Evolutionary conservation across 106 monocot species (phyloP), one percentile per base, ranked within the genome.

Genomic region (Xerophyta viscosa): DNA sequence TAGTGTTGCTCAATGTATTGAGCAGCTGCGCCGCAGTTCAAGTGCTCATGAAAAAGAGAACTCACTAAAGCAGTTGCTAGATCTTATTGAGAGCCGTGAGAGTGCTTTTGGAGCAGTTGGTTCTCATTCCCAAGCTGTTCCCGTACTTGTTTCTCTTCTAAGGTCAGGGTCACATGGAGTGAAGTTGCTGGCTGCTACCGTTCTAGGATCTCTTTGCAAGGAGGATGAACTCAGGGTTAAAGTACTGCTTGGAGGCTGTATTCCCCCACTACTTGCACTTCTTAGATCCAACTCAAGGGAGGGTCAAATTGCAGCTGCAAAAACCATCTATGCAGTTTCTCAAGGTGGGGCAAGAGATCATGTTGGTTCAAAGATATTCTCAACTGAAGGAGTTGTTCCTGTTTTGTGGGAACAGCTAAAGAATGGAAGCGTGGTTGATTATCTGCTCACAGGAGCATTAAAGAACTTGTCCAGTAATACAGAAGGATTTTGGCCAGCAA

Each of bases 291-390:
- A 63, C 67, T 91, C 80, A 31, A 46, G 59, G 29, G 88, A 88
- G 55, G 74, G 69, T 30, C 90, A 86, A 69, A 76, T 82, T 58
- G 79, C 79, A 66, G 78, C 90, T 52, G 98, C 98, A 41, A 83
- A 91, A 63, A 83, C 90, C 28, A 83, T 99, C 24, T 86, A 84
- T 77, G 82, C 90, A 41, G 86, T 99, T 76, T 90, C 98, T 56
- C 79, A 86, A 80, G 98, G 90, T 27, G 86, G 90, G 9, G 64
- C 71, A 15, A 80, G 59, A 66, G 98, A 99, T 60, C 79, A 90
- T 81, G 98, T 99, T 43, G 98, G 98, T 10, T 91, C 98, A 61
- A 99, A 99, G 64, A 90, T 99, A 13, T 99, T 99, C 69, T 82
- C 98, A 24, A 99, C 98, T 50, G 98, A 99, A 67, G 79, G 82